Evolutionary conservation across 2,329 filamentous ascomycete species (phyloP).

Genomic region (Trichothecium sympodiale): DNA sequence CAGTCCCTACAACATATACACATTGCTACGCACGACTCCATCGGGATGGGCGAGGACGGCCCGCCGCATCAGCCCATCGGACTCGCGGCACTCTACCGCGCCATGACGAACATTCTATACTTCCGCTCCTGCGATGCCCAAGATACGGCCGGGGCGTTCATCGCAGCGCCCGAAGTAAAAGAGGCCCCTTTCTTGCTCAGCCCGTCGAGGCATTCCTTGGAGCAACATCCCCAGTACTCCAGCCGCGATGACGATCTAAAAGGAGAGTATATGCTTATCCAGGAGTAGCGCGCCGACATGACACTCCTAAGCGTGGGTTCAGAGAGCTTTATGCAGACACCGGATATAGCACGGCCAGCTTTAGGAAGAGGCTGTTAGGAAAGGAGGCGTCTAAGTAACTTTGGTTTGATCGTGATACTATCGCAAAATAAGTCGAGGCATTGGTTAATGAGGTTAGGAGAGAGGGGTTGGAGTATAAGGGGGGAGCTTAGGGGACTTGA

Average conservation of each 20-base stretch:
- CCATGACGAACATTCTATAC: slow-evolving; percentile 52
- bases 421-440: slow-evolving; percentile 21
- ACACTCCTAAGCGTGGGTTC: slow-evolving; percentile 29
- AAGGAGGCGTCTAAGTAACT: slow-evolving; percentile 44
- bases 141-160: slow-evolving; percentile 44
- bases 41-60: slow-evolving; percentile 48
- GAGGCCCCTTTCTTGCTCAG: slow-evolving; percentile 36
- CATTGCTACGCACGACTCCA: slow-evolving; percentile 49
- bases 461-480: slow-evolving; percentile 10
- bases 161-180: slow-evolving; percentile 29
- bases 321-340: slow-evolving; percentile 48
- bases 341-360: slow-evolving; percentile 38
- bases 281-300: slow-evolving; percentile 30
- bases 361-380: slow-evolving; percentile 44
- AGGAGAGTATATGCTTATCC: slow-evolving; percentile 35
- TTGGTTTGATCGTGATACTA: slow-evolving; percentile 37
- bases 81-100: slow-evolving; percentile 43
- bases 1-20: slow-evolving; percentile 45
- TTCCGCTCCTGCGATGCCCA: slow-evolving; percentile 49
- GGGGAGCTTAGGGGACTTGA: slow-evolving; percentile 15
- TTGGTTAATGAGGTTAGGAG: slow-evolving; percentile 13
- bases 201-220: slow-evolving; percentile 30
- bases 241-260: slow-evolving; percentile 27
- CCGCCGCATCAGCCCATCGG: slow-evolving; percentile 53
- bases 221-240: slow-evolving; percentile 25